Evolutionary conservation across 805 yeast genomes (phyloP), one percentile per base, ranked within the genome.

Genomic region (Aciculoconidium aculeatum): DNA sequence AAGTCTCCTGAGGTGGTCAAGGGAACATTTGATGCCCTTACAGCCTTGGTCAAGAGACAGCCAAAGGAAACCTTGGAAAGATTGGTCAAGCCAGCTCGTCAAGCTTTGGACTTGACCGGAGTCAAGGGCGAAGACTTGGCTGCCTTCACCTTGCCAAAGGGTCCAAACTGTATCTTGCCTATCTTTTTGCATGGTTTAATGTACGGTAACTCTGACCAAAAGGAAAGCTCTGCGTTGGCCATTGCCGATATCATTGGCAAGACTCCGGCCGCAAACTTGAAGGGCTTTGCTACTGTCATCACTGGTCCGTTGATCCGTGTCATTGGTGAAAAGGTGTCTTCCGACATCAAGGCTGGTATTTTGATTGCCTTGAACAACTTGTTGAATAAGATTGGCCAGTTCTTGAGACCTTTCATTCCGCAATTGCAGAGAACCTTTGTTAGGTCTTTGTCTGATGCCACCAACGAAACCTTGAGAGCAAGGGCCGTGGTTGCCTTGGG

Each of bases 291-390:
- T 13, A 90, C 97, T 6, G 77, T 77, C 15, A 85, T 94, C 40
- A 88, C 96, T 15, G 99, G 99, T 61, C 98, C 98, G 21, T 70
- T 92, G 50, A 92, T 92, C 59, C 86, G 99, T 69, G 95, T 90
- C 33, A 84, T 90, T 50, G 98, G 99, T 49, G 99, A 92, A 58
- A 77, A 95, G 56, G 90, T 85, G 42, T 73, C 80, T 11, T 72
- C 94, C 37, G 95, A 87, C 43, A 85, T 92, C 44, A 92, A 92
- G 67, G 80, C 95, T 20, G 95, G 95, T n/a, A 90, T 94, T 43
- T 67, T 92, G 48, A 69, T 71, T 39, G 94, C 97, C 1, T 70
- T 94, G 54, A 82, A 81, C 49, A 73, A 73, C 40, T 63, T 94
- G 49, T 76, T 92, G 47, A 61, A 61, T 14, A 83, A 86, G 64